These are phyloP conservation scores for Cladorrhinum sp. DNA, from an alignment of 2,329 filamentous ascomycete species.

Conservation along the genomic window DNA sequence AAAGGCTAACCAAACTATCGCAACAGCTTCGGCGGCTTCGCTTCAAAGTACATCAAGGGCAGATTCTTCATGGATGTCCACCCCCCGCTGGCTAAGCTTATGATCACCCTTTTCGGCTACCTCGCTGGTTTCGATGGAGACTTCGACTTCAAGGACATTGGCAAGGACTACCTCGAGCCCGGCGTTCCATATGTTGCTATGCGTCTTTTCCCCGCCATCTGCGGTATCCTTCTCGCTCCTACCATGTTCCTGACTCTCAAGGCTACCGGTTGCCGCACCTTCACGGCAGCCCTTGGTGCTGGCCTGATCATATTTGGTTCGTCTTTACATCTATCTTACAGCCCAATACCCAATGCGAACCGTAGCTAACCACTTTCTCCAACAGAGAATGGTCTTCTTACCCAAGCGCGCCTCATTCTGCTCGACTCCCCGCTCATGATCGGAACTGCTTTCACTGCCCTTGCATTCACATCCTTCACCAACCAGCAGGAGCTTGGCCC, in stretches of 20 bases:
- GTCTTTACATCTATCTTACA: slow-evolving; percentile 33
- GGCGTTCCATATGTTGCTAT: slow-evolving; percentile 96
- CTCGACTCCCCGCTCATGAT: slow-evolving; percentile 93
- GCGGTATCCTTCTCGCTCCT: slow-evolving; percentile 83
- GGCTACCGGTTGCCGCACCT: slow-evolving; percentile 81
- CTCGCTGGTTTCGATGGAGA: slow-evolving; percentile 90
- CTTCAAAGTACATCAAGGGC: slow-evolving; percentile 98
- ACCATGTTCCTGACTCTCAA: slow-evolving; percentile 95
- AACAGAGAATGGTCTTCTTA: slow-evolving; percentile 88
- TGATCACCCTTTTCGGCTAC: slow-evolving; percentile 93
- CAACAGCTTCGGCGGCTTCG: slow-evolving; percentile 89
- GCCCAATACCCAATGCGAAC: not conserved
- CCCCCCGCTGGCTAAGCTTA: slow-evolving; percentile 90
- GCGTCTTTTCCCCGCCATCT: slow-evolving; percentile 87
- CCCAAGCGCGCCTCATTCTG: slow-evolving; percentile 91
- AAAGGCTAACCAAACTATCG: slow-evolving; percentile 22
- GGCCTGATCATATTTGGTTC: slow-evolving; percentile 86
- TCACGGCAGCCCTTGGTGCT: slow-evolving; percentile 78
- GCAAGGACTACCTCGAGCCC: slow-evolving; percentile 95
- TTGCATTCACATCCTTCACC: slow-evolving; percentile 88
- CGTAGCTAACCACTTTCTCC: slow-evolving; percentile 28
- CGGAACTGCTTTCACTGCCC: slow-evolving; percentile 85
- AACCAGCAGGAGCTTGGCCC: slow-evolving; percentile 97
- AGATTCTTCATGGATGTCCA: slow-evolving; percentile 99
- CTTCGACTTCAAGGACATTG: slow-evolving; percentile 99